Conservation (phyloP, 2,329 filamentous ascomycete genomes). For the Hymenoscyphus occultus region DNA sequence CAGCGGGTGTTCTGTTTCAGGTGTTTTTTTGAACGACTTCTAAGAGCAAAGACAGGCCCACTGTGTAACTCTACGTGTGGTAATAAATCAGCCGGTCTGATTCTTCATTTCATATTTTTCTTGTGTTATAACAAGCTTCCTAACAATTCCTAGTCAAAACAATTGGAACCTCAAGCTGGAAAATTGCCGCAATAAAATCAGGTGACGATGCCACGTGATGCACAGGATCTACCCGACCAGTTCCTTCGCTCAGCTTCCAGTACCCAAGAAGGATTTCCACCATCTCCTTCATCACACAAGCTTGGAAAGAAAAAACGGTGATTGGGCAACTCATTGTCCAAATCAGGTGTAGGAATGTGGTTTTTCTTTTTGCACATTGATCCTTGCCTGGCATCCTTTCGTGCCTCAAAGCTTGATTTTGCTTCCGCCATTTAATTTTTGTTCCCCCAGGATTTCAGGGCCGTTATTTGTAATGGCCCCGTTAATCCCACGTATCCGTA, state of each 20-base stretch:
- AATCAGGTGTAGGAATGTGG: not conserved
- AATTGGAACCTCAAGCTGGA: no score
- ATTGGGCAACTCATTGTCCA: not conserved
- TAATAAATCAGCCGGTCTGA: no score
- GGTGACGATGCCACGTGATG: no score
- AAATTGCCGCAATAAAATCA: no score
- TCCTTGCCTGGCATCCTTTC: not conserved
- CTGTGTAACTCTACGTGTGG: no score
- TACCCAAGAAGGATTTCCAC: not conserved
- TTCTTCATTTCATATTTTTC: no score
- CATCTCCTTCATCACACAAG: not conserved
- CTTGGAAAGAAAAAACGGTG: not conserved
- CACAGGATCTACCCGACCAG: not conserved
- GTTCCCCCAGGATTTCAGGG: not conserved
- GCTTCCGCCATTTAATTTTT: not conserved
- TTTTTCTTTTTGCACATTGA: not conserved
- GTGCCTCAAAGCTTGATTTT: not conserved
- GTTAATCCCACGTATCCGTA: not conserved
- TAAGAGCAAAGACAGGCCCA: no score
- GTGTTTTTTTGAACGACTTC: no score
- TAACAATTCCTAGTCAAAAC: no score
- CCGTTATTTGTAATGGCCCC: not conserved
- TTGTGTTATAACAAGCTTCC: no score
- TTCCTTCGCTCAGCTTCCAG: not conserved
- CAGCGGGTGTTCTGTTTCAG: no score